These are phyloP conservation scores for Cercophora sp. DNA, from an alignment of 495 filamentous ascomycete species.

Conservation along the genomic window DNA sequence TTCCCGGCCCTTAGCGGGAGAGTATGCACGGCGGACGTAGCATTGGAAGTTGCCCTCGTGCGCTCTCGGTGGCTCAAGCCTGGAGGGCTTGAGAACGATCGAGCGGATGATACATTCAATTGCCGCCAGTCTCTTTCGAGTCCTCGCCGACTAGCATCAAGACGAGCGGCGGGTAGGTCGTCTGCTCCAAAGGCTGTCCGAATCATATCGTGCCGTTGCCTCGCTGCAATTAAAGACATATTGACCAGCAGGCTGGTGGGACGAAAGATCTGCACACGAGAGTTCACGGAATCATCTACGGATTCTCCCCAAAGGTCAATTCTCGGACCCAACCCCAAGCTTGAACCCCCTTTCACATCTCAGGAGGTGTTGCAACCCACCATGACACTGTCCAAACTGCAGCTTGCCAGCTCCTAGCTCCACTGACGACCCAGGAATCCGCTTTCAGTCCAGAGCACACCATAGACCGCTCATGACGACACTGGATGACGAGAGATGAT, in stretches of 20 bases:
- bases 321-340: too few relatives aligned
- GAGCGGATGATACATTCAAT: too few relatives aligned
- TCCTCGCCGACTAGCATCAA: slow-evolving; percentile 6
- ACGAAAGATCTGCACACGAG: slow-evolving; percentile 15
- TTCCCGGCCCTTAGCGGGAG: slow-evolving; percentile 11
- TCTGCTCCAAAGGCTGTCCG: slow-evolving; percentile 15
- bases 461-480: too few relatives aligned
- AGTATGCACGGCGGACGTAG: slow-evolving; percentile 15
- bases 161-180: background rate
- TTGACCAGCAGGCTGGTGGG: slow-evolving; percentile 12
- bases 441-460: too few relatives aligned
- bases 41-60: slow-evolving; percentile 5
- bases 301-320: slow-evolving; percentile 3
- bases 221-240: slow-evolving; percentile 17
- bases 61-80: background rate
- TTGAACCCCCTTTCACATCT: too few relatives aligned
- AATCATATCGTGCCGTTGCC: slow-evolving; percentile 11
- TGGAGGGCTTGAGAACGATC: background rate
- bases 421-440: too few relatives aligned
- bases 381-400: too few relatives aligned
- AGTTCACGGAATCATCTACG: background rate
- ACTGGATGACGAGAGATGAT: too few relatives aligned
- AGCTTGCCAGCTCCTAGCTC: too few relatives aligned
- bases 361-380: too few relatives aligned
- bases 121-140: too few relatives aligned